Percentiles rank a stretch among this genome's conserved stretches.
Evolutionary conservation across 306 rosid genomes (phyloP).

Genomic region (Astragalus glycyphyllos): DNA sequence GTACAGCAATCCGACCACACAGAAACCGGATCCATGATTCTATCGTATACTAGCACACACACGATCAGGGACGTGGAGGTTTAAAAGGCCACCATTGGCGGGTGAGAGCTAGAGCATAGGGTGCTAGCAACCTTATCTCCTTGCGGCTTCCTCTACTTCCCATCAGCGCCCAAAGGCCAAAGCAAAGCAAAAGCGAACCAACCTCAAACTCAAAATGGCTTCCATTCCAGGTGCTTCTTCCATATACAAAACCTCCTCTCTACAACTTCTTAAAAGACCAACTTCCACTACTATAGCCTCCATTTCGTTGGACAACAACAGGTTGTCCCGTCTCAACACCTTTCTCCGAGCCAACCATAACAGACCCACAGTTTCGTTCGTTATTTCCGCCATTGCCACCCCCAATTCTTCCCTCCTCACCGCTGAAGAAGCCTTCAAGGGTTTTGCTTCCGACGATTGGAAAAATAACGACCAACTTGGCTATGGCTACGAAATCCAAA

Average conservation of each 20-base stretch:
- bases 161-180: too few relatives aligned
- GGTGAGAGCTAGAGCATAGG: too few relatives aligned
- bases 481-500: slow-evolving; percentile 1
- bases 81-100: slow-evolving; percentile 12
- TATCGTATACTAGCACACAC: too few relatives aligned
- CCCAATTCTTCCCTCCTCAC: slow-evolving; percentile 68
- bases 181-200: too few relatives aligned
- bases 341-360: slow-evolving; percentile 44
- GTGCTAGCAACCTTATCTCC: slow-evolving; percentile 44
- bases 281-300: slow-evolving; percentile 43
- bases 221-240: slow-evolving; percentile 54
- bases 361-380: slow-evolving; percentile 37
- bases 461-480: slow-evolving; percentile 12
- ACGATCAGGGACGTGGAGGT: slow-evolving; percentile 12
- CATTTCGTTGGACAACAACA: slow-evolving; percentile 49
- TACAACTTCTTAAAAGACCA: slow-evolving; percentile 48
- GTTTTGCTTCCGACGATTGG: slow-evolving; percentile 48
- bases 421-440: slow-evolving; percentile 40
- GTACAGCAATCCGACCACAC: too few relatives aligned
- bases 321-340: slow-evolving; percentile 45
- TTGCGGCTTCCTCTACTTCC: background rate
- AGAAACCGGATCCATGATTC: too few relatives aligned
- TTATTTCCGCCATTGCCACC: slow-evolving; percentile 70
- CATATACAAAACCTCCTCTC: slow-evolving; percentile 37
- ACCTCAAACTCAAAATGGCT: slow-evolving; percentile 51